Evolutionary conservation across 2,329 filamentous ascomycete species (phyloP), one percentile per base, ranked within the genome.

Genomic region (Neocucurbitaria cava): DNA sequence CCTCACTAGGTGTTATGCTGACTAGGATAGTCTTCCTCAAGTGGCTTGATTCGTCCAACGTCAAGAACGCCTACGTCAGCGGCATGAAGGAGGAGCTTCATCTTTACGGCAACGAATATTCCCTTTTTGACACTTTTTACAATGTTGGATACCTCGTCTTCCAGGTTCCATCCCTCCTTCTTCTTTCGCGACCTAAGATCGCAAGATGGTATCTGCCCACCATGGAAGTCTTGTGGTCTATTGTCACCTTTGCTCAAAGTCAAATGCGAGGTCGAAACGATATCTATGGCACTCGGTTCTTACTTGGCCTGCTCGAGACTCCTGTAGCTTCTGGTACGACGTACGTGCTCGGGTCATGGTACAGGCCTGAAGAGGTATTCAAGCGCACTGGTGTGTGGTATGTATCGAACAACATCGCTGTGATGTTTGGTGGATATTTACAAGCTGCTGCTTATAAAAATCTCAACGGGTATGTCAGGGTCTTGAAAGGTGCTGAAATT

Each of bases 351-450:
- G 73, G 71, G 7, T 69, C 64, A 5, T 80, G 78, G 78, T 80
- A 80, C 52, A 69, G 73, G 2, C 76, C 76, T 1, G 73, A 77
- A 18, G 78, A 80, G 47, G 73, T 80, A 0, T 85, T 82, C 49
- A 86, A 85, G 61, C 78, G 84, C 2, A 82, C 82, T 2, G 82
- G 81, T 0, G 78, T 83, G 11, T 85, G 83, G 73, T 84, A 79
- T 48, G 77, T 83, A 0, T 81, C 79, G 23, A 81, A 82, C 8
- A 81, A 79, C 4, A 74, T 85, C 0, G 83, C 82, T 0, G 73
- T 76, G n/a, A 84, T 86, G 80, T 81, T 85, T 43, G 82, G 81
- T n/a, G 83, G 83, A 1, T 85, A 84, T 52, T 74, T 86, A 0
- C 83, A 85, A 70, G 79, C 83, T 0, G 83, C 80, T 0, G 81